Conservation (phyloP, 495 filamentous ascomycete genomes). For the Bryoglossum gracile region DNA sequence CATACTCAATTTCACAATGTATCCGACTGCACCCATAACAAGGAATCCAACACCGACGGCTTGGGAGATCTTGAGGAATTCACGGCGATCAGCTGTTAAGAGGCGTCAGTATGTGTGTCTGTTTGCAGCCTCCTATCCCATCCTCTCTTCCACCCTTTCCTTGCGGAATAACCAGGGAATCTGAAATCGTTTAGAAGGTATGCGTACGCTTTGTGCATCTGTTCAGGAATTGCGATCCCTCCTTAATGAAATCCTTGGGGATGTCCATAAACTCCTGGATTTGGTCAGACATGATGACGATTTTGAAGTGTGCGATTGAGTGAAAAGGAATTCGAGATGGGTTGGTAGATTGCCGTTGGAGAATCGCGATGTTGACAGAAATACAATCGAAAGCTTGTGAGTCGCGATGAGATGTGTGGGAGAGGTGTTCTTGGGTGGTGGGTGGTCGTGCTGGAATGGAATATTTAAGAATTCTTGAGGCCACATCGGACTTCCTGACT, state of each 20-base stretch:
- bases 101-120: too few species aligned
- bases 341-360: too few species aligned
- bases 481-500: too few species aligned
- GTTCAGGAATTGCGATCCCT: constrained; percentile 76
- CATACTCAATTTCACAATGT: constrained; percentile 89
- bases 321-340: not conserved
- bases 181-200: not conserved
- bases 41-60: constrained; percentile 91
- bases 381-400: not conserved
- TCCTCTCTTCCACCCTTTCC: not conserved
- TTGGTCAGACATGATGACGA: constrained; percentile 59
- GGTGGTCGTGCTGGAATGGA: too few species aligned
- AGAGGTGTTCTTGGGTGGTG: too few species aligned
- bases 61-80: constrained; percentile 93
- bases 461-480: too few species aligned
- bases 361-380: not conserved
- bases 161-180: too few species aligned
- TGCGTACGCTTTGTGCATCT: constrained; percentile 75
- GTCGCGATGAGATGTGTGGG: too few species aligned
- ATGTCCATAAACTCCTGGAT: constrained; percentile 74
- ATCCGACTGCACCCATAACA: constrained; percentile 72
- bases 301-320: not conserved
- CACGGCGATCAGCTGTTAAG: constrained; percentile 61
- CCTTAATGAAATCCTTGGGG: constrained; percentile 73
- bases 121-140: not conserved